A percentile compares a stretch with the other conserved stretches of the same genome.
Evolutionary conservation across 2,329 filamentous ascomycete species (phyloP).

Genomic region (Colletotrichum australisinense): DNA sequence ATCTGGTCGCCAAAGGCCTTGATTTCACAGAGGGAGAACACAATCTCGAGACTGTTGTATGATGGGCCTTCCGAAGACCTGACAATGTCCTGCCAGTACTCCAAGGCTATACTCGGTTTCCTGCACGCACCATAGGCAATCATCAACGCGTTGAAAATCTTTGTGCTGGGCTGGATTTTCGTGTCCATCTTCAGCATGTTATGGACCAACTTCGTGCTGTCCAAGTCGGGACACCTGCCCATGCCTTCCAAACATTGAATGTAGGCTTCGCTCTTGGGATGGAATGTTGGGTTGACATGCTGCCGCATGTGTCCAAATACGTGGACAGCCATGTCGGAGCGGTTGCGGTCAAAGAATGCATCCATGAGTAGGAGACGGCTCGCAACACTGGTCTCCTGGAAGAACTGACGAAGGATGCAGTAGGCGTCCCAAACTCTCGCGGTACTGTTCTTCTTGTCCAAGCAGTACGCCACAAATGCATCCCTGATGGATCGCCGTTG

Average conservation of each 20-base stretch:
- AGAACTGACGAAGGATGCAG: constrained; percentile 73
- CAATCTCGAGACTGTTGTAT: constrained; percentile 82
- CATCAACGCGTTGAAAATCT: constrained; percentile 87
- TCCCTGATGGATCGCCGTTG: constrained; percentile 76
- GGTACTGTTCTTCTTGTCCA: constrained; percentile 71
- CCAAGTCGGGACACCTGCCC: constrained; percentile 59
- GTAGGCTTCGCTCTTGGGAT: constrained; percentile 81
- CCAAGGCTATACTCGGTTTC: constrained; percentile 73
- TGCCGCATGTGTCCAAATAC: constrained; percentile 96
- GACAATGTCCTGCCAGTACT: constrained; percentile 88
- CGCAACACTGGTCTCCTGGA: constrained; percentile 72
- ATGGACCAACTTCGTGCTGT: constrained; percentile 79
- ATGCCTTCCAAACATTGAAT: constrained; percentile 82
- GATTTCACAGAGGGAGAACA: constrained; percentile 82
- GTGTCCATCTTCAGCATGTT: constrained; percentile 96
- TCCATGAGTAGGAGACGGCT: constrained; percentile 81
- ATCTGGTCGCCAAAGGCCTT: constrained; percentile 67
- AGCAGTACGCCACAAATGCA: constrained; percentile 75
- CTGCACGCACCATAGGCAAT: constrained; percentile 82
- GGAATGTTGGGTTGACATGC: constrained; percentile 69
- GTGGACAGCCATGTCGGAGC: constrained; percentile 86
- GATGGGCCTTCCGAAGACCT: constrained; percentile 86
- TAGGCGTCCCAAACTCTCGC: constrained; percentile 74
- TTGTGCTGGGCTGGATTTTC: constrained; percentile 80
- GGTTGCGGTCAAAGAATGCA: constrained; percentile 80